These are phyloP conservation scores for Drechslerella coelobrocha DNA, from an alignment of 2,329 filamentous ascomycete species.

Conservation along the genomic window DNA sequence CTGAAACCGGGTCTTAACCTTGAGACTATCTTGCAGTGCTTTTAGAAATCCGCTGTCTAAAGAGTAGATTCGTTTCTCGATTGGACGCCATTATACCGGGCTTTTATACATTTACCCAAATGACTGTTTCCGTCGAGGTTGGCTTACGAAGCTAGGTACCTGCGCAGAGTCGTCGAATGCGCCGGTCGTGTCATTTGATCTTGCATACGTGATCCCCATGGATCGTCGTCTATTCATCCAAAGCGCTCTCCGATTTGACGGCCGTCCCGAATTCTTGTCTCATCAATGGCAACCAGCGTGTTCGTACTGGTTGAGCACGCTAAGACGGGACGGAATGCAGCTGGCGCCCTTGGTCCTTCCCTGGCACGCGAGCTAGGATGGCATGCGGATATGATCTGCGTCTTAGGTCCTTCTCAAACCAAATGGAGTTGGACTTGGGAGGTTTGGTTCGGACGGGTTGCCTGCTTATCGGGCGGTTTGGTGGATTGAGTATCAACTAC, in stretches of 20 bases:
- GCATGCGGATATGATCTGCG: constrained; percentile 30
- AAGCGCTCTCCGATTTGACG: constrained; percentile 2
- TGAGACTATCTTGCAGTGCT: constrained; percentile 15
- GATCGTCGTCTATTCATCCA: background rate
- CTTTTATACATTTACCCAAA: constrained; percentile 43
- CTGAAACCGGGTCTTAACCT: constrained; percentile 10
- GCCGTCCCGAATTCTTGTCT: constrained; percentile 14
- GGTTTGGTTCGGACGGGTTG: constrained; percentile 7
- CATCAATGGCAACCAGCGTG: constrained; percentile 13
- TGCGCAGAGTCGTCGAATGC: too few relatives aligned
- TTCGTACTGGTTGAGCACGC: background rate
- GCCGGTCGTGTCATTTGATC: constrained; percentile 7
- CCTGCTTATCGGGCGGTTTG: constrained; percentile 26
- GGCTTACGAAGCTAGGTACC: too few relatives aligned
- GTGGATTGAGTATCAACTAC: background rate
- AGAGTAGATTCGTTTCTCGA: constrained; percentile 24
- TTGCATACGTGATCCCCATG: constrained; percentile 30
- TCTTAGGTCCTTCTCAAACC: constrained; percentile 20
- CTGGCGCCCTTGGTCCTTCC: too few relatives aligned
- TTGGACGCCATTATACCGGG: constrained; percentile 11
- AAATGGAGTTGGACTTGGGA: constrained; percentile 12
- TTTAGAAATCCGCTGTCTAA: too few relatives aligned
- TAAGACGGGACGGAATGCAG: constrained; percentile 4
- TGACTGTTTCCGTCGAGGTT: too few relatives aligned
- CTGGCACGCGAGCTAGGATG: constrained; percentile 7